Evolutionary conservation across 1,284 basidiomycete species (phyloP).

Genomic region (Ustilago curta): DNA sequence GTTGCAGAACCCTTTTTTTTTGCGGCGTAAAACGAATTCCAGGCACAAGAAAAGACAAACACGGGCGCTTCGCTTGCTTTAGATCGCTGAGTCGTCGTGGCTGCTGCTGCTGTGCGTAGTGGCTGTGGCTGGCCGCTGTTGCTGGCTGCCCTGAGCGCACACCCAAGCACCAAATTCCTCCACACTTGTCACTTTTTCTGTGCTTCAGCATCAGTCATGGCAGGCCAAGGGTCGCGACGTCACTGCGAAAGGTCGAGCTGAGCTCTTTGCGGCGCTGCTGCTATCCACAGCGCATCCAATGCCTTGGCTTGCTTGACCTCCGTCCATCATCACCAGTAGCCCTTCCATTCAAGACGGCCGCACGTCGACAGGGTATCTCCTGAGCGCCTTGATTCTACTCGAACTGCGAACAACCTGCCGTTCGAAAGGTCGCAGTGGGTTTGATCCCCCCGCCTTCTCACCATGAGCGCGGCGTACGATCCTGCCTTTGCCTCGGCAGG

Average conservation of each 20-base stretch:
- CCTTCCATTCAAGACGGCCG: not conserved
- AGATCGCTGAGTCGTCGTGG: too few relatives aligned
- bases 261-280: not conserved
- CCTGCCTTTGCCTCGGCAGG: slow-evolving; percentile 52
- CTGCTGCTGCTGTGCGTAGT: too few relatives aligned
- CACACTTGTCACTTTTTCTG: slow-evolving; percentile 3
- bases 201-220: slow-evolving; percentile 3
- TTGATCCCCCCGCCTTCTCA: not conserved
- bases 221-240: slow-evolving; percentile 6
- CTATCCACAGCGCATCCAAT: too few relatives aligned
- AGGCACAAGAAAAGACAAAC: too few relatives aligned
- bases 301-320: too few relatives aligned
- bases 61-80: too few relatives aligned
- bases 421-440: too few relatives aligned
- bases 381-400: too few relatives aligned
- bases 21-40: not conserved
- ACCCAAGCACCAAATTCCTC: slow-evolving; percentile 2
- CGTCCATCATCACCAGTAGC: not conserved
- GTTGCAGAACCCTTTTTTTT: not conserved
- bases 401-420: too few relatives aligned
- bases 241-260: not conserved
- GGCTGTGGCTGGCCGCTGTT: too few relatives aligned
- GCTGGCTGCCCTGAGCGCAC: too few relatives aligned
- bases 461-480: slow-evolving; percentile 38
- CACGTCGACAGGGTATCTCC: too few relatives aligned